Evolutionary conservation across 768 basidiomycete genomes (phyloP).

Genomic region (Gelatoporia subvermispora): DNA sequence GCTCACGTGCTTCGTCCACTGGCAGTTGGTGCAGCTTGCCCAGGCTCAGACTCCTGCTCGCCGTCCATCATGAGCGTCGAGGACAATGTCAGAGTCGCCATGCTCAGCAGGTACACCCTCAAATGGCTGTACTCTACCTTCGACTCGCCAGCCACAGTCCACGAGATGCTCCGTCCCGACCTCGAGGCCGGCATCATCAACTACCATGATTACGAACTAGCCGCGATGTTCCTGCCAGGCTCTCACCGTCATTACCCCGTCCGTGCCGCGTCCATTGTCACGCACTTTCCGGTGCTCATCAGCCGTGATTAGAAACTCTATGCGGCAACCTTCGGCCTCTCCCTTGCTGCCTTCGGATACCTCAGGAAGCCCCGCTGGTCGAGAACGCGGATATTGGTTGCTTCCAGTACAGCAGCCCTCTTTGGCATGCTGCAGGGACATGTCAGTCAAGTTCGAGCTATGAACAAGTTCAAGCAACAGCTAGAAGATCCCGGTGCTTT

Average conservation of each 20-base stretch:
- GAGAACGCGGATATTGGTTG: constrained; percentile 19
- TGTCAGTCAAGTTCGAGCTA: constrained; percentile 18
- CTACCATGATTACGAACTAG: constrained; percentile 51
- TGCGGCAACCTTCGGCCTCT: constrained; percentile 1
- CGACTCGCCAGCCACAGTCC: constrained; percentile 32
- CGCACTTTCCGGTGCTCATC: constrained; percentile 2
- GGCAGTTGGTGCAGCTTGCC: too few relatives aligned
- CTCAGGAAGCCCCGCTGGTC: constrained; percentile 25
- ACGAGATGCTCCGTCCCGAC: constrained; percentile 49
- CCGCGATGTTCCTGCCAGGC: constrained; percentile 49
- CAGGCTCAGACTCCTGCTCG: too few relatives aligned
- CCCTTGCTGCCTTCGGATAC: too few relatives aligned
- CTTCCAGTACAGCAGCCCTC: constrained; percentile 20
- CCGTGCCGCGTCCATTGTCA: constrained; percentile 19
- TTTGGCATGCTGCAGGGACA: constrained; percentile 30
- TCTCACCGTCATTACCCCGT: constrained; percentile 41
- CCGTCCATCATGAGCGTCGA: too few relatives aligned
- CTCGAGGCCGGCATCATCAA: constrained; percentile 47
- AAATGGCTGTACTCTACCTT: constrained; percentile 45
- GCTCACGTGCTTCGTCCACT: too few relatives aligned
- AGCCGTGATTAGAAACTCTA: constrained; percentile 16
- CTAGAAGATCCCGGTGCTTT: constrained; percentile 29
- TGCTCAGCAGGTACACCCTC: background rate
- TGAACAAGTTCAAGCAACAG: constrained; percentile 24
- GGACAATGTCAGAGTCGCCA: too few relatives aligned